Evolutionary conservation across 2,329 filamentous ascomycete species (phyloP).

Genomic region (Alternaria alternata): DNA sequence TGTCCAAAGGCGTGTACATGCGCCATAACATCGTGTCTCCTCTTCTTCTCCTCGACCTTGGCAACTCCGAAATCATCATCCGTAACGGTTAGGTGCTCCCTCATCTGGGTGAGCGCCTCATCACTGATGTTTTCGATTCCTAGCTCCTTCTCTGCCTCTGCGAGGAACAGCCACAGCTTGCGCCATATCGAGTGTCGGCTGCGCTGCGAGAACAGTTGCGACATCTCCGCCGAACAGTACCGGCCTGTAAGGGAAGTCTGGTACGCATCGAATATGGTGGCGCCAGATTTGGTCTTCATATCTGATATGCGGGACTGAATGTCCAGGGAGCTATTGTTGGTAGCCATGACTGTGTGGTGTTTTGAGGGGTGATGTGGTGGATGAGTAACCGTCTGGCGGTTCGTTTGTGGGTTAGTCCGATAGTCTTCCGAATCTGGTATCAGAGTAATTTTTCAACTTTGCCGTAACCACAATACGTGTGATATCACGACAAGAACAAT

Average conservation of each 20-base stretch:
- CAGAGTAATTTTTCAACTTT: background rate
- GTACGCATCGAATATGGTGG: conserved; percentile 36
- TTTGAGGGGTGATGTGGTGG: conserved; percentile 1
- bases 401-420: conserved; percentile 12
- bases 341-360: conserved; percentile 20
- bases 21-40: conserved; percentile 74
- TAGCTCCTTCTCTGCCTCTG: conserved; percentile 81
- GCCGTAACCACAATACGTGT: background rate
- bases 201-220: conserved; percentile 79
- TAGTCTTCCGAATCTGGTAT: conserved; percentile 15
- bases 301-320: conserved; percentile 32
- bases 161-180: conserved; percentile 84
- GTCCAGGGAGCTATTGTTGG: conserved; percentile 30
- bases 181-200: conserved; percentile 81
- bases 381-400: background rate
- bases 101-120: conserved; percentile 63
- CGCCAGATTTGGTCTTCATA: conserved; percentile 32
- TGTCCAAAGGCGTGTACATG: conserved; percentile 76
- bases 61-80: conserved; percentile 59
- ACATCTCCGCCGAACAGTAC: conserved; percentile 68
- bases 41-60: conserved; percentile 59
- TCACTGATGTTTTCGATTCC: conserved; percentile 74
- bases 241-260: conserved; percentile 52
- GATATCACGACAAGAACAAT: background rate
- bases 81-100: conserved; percentile 54